Conservation (phyloP, 106 monocot species). For the Apostasia ramifera region DNA sequence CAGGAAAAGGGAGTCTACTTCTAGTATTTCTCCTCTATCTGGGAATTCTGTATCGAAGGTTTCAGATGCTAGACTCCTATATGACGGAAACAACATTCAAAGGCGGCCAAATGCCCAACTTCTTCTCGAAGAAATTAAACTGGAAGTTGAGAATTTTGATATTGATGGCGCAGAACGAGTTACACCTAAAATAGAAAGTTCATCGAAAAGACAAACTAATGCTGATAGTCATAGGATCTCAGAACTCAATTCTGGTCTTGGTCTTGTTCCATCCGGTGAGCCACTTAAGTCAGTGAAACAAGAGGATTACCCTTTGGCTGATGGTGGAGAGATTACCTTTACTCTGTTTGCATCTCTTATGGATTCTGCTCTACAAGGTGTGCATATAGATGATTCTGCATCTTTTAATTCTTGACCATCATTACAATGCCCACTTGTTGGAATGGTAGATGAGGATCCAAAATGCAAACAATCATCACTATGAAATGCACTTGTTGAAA, state of each 20-base stretch:
- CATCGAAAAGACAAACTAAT: constrained; percentile 38
- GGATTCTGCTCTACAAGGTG: constrained; percentile 97
- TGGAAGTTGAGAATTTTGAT: constrained; percentile 59
- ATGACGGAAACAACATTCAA: constrained; percentile 75
- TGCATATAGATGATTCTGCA: not conserved
- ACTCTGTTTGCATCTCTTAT: constrained; percentile 79
- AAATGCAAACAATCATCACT: no score
- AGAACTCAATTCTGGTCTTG: constrained; percentile 26
- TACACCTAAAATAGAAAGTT: constrained; percentile 21
- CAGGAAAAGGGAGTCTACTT: constrained; percentile 70
- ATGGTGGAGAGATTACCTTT: constrained; percentile 63
- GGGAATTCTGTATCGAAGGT: constrained; percentile 59
- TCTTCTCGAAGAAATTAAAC: constrained; percentile 87
- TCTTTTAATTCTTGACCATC: no score
- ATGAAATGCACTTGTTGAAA: no score
- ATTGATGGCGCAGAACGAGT: constrained; percentile 40
- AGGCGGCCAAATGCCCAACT: constrained; percentile 68
- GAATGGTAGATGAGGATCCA: no score
- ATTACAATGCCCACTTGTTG: no score
- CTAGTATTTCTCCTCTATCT: constrained; percentile 49
- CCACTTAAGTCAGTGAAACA: constrained; percentile 38
- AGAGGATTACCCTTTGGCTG: constrained; percentile 55
- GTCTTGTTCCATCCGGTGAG: constrained; percentile 20
- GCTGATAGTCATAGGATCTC: constrained; percentile 25
- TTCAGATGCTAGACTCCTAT: constrained; percentile 57